These are phyloP conservation scores for Cucurbita moschata DNA, from an alignment of 306 rosid species.

Conservation along the genomic window DNA sequence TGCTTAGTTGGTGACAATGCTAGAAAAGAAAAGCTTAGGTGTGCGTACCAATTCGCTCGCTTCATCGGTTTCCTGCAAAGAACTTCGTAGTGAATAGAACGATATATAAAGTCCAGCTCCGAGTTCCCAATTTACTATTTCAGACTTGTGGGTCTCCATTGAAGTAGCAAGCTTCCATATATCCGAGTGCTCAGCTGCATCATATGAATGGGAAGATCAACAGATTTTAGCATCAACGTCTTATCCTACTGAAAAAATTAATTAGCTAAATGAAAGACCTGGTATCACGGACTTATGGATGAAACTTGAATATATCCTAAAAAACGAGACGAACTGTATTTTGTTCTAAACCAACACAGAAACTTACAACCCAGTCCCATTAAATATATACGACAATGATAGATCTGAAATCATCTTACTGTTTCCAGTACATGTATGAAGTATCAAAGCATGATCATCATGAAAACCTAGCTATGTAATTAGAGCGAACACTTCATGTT, in stretches of 20 bases:
- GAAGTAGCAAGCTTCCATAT: constrained; percentile 69
- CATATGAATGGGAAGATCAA: neutral
- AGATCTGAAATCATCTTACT: neutral
- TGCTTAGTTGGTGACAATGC: neutral
- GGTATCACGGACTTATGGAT: neutral
- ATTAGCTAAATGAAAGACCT: neutral
- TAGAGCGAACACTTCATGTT: neutral
- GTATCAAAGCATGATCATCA: neutral
- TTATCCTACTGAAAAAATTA: neutral
- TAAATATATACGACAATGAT: neutral
- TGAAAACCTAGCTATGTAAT: neutral
- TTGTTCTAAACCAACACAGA: neutral
- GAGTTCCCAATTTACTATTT: constrained; percentile 93
- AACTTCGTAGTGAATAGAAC: constrained; percentile 58
- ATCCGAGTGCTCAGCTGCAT: constrained; percentile 65
- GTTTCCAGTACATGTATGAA: neutral
- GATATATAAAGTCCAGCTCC: constrained; percentile 92
- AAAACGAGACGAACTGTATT: neutral
- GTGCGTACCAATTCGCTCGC: constrained; percentile 50
- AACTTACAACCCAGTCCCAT: neutral
- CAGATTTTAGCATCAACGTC: neutral
- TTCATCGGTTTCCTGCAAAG: constrained; percentile 49
- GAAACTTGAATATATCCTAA: neutral
- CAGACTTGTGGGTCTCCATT: constrained; percentile 85
- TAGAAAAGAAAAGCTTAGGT: neutral